Conservation (phyloP, 108 stramenopile species). For the Fragilariopsis cylindrus region DNA sequence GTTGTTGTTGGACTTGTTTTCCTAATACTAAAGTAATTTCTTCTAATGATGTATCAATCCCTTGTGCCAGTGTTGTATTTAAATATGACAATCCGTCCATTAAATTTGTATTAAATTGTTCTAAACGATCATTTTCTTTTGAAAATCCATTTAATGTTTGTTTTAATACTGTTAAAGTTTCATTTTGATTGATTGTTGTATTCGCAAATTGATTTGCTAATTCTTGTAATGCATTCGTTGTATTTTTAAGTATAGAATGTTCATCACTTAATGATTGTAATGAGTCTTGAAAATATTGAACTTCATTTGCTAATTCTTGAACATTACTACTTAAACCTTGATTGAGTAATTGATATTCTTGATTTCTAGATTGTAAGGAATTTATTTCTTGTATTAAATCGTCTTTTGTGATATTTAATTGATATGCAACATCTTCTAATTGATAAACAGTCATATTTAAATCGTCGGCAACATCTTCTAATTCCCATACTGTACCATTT, state of each 20-base stretch:
- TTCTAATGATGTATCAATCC: constrained; percentile 4
- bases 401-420: constrained; percentile 20
- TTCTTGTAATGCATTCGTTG: constrained; percentile 16
- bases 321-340: constrained; percentile 28
- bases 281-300: constrained; percentile 14
- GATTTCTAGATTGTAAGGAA: constrained; percentile 21
- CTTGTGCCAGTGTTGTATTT: constrained; percentile 11
- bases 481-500: constrained; percentile 21
- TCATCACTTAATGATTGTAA: constrained; percentile 25
- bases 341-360: constrained; percentile 24
- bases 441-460: constrained; percentile 26
- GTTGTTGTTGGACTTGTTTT: constrained; percentile 27
- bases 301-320: constrained; percentile 12
- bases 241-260: constrained; percentile 20
- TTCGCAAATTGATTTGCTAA: constrained; percentile 6
- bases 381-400: constrained; percentile 19
- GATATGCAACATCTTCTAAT: constrained; percentile 14
- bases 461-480: constrained; percentile 20
- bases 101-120: constrained; percentile 27
- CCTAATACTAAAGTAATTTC: constrained; percentile 26
- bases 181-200: constrained; percentile 9
- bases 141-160: constrained; percentile 16
- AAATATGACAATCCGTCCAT: constrained; percentile 31
- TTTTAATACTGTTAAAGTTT: constrained; percentile 19
- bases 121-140: constrained; percentile 33